Evolutionary conservation across 176 grass and related monocot genomes (phyloP).

Genomic region (Rhynchospora breviuscula): DNA sequence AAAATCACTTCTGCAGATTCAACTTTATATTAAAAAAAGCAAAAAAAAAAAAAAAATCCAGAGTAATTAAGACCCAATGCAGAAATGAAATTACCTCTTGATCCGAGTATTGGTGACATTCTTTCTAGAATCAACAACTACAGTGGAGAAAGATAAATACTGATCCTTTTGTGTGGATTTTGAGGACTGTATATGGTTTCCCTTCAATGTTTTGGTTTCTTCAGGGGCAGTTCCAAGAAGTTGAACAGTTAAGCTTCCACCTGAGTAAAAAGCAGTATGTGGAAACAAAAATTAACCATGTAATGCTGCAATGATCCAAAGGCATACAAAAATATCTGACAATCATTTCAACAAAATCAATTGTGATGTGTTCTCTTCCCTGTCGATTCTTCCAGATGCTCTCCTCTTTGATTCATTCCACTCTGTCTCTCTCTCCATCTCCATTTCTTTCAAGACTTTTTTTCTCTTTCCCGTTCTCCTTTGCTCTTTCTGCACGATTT

Average conservation of each 20-base stretch:
- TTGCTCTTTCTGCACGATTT: too few relatives aligned
- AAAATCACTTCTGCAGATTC: background rate
- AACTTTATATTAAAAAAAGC: background rate
- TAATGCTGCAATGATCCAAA: background rate
- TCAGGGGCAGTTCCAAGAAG: constrained; percentile 54
- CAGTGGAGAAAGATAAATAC: constrained; percentile 48
- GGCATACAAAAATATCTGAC: background rate
- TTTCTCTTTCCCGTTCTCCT: too few relatives aligned
- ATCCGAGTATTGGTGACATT: constrained; percentile 36
- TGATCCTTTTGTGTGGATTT: constrained; percentile 47
- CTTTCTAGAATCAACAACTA: constrained; percentile 64
- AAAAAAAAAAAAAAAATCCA: background rate
- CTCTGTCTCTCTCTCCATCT: too few relatives aligned
- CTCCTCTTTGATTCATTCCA: too few relatives aligned
- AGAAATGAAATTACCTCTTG: constrained; percentile 46
- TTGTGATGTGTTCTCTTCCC: too few relatives aligned
- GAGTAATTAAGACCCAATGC: background rate
- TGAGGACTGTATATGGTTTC: background rate
- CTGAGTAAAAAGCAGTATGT: constrained; percentile 25
- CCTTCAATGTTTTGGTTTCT: constrained; percentile 37
- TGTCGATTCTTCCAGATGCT: too few relatives aligned
- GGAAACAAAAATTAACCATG: background rate
- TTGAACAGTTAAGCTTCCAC: constrained; percentile 79
- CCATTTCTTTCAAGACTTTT: too few relatives aligned
- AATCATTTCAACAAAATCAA: too few relatives aligned